Percentiles rank a stretch among this genome's conserved stretches.
Evolutionary conservation across 805 yeast genomes (phyloP).

Genomic region (Cyberlindnera samutprakarnensis): DNA sequence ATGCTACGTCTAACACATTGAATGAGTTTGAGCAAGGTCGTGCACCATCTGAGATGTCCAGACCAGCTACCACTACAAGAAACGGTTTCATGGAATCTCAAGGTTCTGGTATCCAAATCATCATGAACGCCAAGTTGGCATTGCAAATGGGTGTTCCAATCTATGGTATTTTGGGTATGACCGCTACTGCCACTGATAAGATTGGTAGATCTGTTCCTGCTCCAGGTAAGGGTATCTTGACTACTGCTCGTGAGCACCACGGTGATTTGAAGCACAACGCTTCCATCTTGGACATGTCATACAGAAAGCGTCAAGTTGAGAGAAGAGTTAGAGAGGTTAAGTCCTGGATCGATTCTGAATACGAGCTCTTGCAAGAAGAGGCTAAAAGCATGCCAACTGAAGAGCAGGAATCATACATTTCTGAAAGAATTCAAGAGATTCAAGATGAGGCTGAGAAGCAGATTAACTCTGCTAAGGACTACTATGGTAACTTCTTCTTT

Average conservation of each 20-base stretch:
- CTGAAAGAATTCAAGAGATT: constrained; percentile 84
- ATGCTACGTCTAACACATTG: constrained; percentile 87
- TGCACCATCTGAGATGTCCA: constrained; percentile 97
- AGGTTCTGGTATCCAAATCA: constrained; percentile 97
- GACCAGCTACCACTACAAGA: constrained; percentile 96
- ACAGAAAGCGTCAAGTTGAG: constrained; percentile 88
- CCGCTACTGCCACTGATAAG: constrained; percentile 97
- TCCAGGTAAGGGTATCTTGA: constrained; percentile 99
- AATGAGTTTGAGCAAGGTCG: constrained; percentile 93
- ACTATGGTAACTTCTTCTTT: constrained; percentile 95
- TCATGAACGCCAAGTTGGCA: constrained; percentile 93
- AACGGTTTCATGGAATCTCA: constrained; percentile 99
- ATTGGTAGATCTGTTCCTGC: constrained; percentile 99
- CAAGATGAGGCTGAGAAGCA: constrained; percentile 80
- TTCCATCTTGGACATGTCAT: constrained; percentile 78
- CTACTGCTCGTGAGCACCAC: constrained; percentile 93
- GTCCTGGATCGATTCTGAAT: constrained; percentile 80
- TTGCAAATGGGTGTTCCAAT: constrained; percentile 98
- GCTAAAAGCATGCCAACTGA: constrained; percentile 44
- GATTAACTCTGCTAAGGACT: constrained; percentile 78
- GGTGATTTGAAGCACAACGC: constrained; percentile 72
- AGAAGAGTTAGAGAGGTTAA: constrained; percentile 71
- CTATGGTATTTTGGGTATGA: constrained; percentile 87
- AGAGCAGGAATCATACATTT: constrained; percentile 51
- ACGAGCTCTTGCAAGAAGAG: constrained; percentile 63